These are phyloP conservation scores for Solanum neorickii DNA, from an alignment of 257 asterid genomes.

Conservation along the genomic window DNA sequence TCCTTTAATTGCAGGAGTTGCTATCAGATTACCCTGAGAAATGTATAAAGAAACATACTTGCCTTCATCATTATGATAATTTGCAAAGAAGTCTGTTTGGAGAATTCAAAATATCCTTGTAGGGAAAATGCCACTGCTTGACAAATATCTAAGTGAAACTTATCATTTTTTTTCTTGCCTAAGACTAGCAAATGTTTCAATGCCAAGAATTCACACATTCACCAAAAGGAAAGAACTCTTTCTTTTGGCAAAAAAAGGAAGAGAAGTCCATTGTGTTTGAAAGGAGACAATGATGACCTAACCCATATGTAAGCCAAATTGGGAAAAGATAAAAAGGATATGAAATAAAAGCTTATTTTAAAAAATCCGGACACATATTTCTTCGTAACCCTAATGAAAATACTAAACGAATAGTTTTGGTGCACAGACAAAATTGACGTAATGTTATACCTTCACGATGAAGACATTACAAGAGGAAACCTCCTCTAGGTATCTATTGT, in stretches of 20 bases:
- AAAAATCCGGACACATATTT: background rate
- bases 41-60: background rate
- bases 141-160: background rate
- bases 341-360: background rate
- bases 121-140: background rate
- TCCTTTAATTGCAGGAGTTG: conserved; percentile 37
- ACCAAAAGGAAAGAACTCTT: background rate
- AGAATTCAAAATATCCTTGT: background rate
- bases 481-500: conserved; percentile 81
- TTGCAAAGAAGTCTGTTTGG: background rate
- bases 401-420: background rate
- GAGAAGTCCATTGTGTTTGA: background rate
- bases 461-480: conserved; percentile 94
- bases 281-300: background rate
- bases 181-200: background rate
- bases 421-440: background rate
- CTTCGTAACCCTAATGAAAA: background rate
- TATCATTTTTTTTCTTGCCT: background rate
- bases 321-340: background rate
- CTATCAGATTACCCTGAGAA: conserved; percentile 26
- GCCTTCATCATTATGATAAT: background rate
- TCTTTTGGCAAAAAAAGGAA: background rate
- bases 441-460: conserved; percentile 57
- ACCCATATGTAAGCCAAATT: background rate
- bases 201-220: background rate